phyloP scores from a whole-genome alignment of 148 eudicot genomes.

The Fagopyrum esculentum region DNA sequence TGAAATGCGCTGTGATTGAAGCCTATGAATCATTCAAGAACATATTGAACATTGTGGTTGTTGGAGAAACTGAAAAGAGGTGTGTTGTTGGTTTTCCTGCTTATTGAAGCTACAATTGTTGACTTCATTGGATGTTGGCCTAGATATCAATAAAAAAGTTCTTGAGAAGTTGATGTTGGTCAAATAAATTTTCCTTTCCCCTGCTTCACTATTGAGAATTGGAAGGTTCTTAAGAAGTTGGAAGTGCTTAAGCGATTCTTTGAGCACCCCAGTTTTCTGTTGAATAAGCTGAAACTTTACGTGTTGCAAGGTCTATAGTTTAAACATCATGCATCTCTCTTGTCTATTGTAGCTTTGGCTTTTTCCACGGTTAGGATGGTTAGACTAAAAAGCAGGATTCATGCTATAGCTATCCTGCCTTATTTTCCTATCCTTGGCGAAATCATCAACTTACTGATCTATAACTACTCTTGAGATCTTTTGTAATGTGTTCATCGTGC shows the following conservation, averaged over 20 bases:
- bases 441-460: background rate
- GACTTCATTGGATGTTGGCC: background rate
- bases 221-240: background rate
- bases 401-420: background rate
- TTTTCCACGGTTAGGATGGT: background rate
- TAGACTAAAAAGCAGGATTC: background rate
- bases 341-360: background rate
- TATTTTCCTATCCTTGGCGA: background rate
- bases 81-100: constrained; percentile 13
- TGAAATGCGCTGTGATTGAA: constrained; percentile 72
- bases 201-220: background rate
- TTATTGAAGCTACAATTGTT: background rate
- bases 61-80: constrained; percentile 70
- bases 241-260: constrained; percentile 2
- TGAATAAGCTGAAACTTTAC: background rate
- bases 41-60: constrained; percentile 40
- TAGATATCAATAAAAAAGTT: background rate
- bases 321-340: background rate
- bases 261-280: background rate
- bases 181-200: background rate
- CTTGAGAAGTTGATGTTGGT: background rate
- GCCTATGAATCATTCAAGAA: constrained; percentile 67
- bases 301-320: background rate
- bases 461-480: constrained; percentile 1
- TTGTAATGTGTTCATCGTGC: background rate